These are phyloP conservation scores for Hibiscus trionum DNA, from an alignment of 345 rosid genomes.

Conservation along the genomic window DNA sequence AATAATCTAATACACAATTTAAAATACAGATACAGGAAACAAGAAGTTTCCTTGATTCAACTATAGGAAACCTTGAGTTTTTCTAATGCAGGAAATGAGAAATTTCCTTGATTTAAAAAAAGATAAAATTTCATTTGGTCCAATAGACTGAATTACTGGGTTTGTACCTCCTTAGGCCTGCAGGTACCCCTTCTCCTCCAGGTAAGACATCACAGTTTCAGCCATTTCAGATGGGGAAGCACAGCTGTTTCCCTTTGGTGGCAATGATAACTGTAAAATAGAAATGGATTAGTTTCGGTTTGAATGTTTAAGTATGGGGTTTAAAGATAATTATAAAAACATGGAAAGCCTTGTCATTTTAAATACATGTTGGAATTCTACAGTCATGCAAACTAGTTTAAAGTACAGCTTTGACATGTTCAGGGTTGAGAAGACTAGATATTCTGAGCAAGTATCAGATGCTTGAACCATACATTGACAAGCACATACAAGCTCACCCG, in stretches of 20 bases:
- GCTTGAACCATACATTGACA: neutral
- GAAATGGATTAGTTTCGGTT: conserved; percentile 2
- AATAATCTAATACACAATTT: neutral
- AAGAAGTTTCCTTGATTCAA: conserved; percentile 2
- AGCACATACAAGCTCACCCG: neutral
- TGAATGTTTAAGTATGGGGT: neutral
- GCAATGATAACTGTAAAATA: conserved; percentile 50
- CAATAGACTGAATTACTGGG: neutral
- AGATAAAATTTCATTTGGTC: neutral
- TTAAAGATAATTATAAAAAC: neutral
- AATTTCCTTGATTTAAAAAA: conserved; percentile 18
- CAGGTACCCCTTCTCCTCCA: conserved; percentile 61
- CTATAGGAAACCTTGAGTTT: neutral
- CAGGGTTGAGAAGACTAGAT: neutral
- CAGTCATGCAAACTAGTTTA: neutral
- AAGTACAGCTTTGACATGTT: neutral
- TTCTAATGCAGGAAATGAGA: conserved; percentile 12
- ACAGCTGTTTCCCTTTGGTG: conserved; percentile 26
- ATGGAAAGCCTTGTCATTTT: neutral
- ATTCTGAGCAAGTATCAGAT: neutral
- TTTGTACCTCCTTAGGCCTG: conserved; percentile 24
- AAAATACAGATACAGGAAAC: conserved; percentile 2
- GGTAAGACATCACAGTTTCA: conserved; percentile 51
- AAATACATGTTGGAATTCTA: neutral
- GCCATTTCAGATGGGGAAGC: conserved; percentile 59